These are phyloP conservation scores for Pleurozium schreberi DNA, from an alignment of 225 moss, liverwort and hornwort genomes.

Conservation along the genomic window DNA sequence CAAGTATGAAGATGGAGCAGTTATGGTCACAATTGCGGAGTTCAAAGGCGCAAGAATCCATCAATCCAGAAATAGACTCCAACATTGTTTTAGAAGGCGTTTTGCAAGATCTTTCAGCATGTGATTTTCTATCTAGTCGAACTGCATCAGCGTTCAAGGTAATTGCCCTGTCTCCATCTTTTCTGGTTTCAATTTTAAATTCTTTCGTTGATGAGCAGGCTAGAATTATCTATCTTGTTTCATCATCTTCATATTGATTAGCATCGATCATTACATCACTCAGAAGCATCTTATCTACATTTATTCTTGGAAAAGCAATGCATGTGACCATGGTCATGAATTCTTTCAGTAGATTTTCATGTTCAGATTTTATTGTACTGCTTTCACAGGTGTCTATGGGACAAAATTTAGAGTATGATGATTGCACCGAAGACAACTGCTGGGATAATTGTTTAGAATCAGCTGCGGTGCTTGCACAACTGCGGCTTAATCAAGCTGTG, in stretches of 20 bases:
- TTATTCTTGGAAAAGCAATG: neutral
- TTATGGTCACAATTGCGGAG: constrained; percentile 11
- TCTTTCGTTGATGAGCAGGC: neutral
- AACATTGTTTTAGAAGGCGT: constrained; percentile 6
- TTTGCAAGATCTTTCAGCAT: constrained; percentile 30
- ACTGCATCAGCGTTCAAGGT: constrained; percentile 21
- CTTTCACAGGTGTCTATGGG: neutral
- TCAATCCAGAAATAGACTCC: neutral
- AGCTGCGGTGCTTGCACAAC: constrained; percentile 32
- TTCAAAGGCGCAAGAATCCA: neutral
- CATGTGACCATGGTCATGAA: neutral
- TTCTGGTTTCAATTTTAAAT: neutral
- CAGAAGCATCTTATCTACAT: neutral
- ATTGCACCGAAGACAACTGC: neutral
- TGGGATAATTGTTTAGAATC: constrained; percentile 17
- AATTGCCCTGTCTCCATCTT: neutral
- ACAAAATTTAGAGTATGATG: neutral
- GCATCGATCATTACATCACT: neutral
- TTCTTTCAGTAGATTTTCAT: neutral
- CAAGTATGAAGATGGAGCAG: constrained; percentile 6
- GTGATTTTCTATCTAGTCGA: constrained; percentile 32
- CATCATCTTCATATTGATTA: neutral
- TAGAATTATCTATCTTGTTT: neutral
- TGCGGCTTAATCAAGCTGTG: constrained; percentile 35
- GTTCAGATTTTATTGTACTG: neutral